Evolutionary conservation across 169 alveolate species (phyloP), one percentile per base, ranked within the genome.

Genomic region (Amoebophrya sp.): DNA sequence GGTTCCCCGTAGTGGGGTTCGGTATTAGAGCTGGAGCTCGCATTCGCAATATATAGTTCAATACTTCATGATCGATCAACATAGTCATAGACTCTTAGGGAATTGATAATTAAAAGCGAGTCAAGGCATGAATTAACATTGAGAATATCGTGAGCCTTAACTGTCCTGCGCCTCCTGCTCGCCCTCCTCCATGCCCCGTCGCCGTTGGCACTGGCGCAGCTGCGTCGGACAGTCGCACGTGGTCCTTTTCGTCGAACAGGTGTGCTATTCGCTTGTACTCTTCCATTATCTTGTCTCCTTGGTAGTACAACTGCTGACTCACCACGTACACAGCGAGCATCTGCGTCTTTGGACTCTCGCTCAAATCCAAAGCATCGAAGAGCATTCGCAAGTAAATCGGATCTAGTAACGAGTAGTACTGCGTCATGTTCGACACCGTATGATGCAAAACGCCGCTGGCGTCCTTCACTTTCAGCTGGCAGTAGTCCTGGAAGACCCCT

Each of bases 361-460:
- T 36, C 36, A 26, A 10, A 26, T 65, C n/a, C 83, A 65, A 65
- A 6, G 83, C 83, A 26, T 65, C 83, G 83, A 65, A 65, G 2
- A 65, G 33, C 33, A 65, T 36, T 36, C 83, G 83, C 33, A 65
- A 18, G 33, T 65, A 65, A 10, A 65, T 36, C 26, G 83, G 83
- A 65, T 65, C 83, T 0, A 65, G 83, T 36, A 65, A 36, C 33
- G 83, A 65, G 83, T 65, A 65, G 26, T 65, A 65, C 83, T 65
- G 83, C 36, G 83, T 1, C 83, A 65, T 65, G 83, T 65, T 18
- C 33, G 33, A 6, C 83, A 18, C 26, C 83, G 26, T 18, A 36
- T 65, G 83, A 36, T 65, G 83, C 83, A 65, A 36, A 29, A 65
- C 83, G 33, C 83, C 83, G 83, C n/a, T 1, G 39, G 83, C 83